Evolutionary conservation across 2,329 filamentous ascomycete species (phyloP).

Genomic region (Aspergillus melleus): DNA sequence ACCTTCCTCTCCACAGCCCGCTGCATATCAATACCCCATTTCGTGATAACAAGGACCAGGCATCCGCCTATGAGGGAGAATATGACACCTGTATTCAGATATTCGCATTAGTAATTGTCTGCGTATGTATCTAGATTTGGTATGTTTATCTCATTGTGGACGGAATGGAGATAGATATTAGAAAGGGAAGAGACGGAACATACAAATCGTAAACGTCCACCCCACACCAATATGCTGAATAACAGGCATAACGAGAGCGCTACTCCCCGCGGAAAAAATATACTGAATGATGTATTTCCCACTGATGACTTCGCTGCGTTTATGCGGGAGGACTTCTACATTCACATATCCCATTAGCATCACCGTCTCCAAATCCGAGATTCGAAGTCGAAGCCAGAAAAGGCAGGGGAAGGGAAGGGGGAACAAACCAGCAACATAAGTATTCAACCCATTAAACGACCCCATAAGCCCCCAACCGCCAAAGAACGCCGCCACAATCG

Average conservation of each 20-base stretch:
- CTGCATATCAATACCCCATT: slow-evolving; percentile 36
- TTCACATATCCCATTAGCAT: slow-evolving; percentile 64
- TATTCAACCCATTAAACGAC: slow-evolving; percentile 73
- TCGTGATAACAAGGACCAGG: slow-evolving; percentile 29
- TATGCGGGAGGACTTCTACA: slow-evolving; percentile 43
- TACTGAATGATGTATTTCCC: slow-evolving; percentile 80
- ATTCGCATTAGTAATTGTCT: too few relatives aligned
- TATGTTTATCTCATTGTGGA: too few relatives aligned
- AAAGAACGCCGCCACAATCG: slow-evolving; percentile 70
- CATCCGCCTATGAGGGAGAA: slow-evolving; percentile 30
- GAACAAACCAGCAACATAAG: slow-evolving; percentile 53
- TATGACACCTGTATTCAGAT: slow-evolving; percentile 23
- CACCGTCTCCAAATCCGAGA: slow-evolving; percentile 32
- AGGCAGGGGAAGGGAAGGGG: neutral
- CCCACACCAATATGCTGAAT: slow-evolving; percentile 73
- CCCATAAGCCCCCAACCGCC: slow-evolving; percentile 72
- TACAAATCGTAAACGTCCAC: slow-evolving; percentile 74
- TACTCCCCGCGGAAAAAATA: slow-evolving; percentile 68
- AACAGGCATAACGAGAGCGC: slow-evolving; percentile 70
- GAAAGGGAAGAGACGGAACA: slow-evolving; percentile 48
- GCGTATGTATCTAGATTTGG: too few relatives aligned
- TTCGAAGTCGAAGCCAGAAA: neutral
- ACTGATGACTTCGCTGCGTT: slow-evolving; percentile 71
- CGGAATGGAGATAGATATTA: neutral
- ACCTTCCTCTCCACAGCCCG: neutral